Evolutionary conservation across 2,329 filamentous ascomycete genomes (phyloP), one percentile per base, ranked within the genome.

Genomic region (Trichoderma koningiopsis): DNA sequence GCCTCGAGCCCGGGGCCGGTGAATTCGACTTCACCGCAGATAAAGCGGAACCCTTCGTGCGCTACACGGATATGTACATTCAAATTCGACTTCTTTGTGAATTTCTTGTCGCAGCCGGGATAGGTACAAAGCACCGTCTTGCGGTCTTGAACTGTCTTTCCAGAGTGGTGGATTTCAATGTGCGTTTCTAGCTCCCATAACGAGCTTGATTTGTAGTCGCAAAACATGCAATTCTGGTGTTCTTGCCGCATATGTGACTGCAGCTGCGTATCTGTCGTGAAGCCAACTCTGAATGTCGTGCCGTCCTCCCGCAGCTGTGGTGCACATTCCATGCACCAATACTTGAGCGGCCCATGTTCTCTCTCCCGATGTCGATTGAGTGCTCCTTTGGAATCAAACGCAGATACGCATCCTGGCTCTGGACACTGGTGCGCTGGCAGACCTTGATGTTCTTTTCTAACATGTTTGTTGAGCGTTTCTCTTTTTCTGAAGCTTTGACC

Each of bases 31-130:
- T 89, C 81, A 19, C 92, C 92, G 75, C 95, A 97, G n/a, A 92
- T 83, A 76, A 92, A 97, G 11, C 89, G 89, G 72, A 89, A 83
- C 22, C 92, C 91, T 72, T 93, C 86, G 76, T 97, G 95, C 0
- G 91, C 89, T 13, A 88, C 90, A 69, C 91, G 89, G 67, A 95
- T 84, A 76, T 98, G 95, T 0, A 90, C 88, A 19, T 90, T 92
- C 63, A 97, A 84, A 74, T 97, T 97, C n/a, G 91, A 91, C 71
- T 87, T 89, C 76, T 91, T 92, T 22, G 92, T 94, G 79, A 97
- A 97, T 66, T 84, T 88, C 76, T 92, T 92, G 68, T 82, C 84
- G 78, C 94, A 97, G 27, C 86, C 90, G 0, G 84, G 80, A 75
- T 89, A 85, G 0, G 88, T 85, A 77, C 95, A 97, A 1, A 81